Evolutionary conservation across 495 filamentous ascomycete genomes (phyloP).

Genomic region (Neurospora pannonica): DNA sequence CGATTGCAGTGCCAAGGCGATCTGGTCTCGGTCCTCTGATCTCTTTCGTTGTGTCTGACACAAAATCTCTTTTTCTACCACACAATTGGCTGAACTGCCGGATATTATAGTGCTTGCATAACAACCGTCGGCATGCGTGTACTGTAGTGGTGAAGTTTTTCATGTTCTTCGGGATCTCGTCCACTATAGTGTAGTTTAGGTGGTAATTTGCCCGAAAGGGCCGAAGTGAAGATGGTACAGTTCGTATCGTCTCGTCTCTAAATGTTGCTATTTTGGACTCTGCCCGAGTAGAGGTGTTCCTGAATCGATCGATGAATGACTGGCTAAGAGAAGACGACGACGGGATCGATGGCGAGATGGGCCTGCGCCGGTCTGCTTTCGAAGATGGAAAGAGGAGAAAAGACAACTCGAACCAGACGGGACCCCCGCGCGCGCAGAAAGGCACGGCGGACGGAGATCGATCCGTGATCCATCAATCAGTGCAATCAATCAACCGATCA

Average conservation of each 20-base stretch:
- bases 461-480: not conserved
- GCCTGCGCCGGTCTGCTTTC: not conserved
- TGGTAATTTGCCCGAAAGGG: not conserved
- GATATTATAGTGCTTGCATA: not conserved
- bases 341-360: not conserved
- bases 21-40: not conserved
- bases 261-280: not conserved
- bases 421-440: not conserved
- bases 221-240: not conserved
- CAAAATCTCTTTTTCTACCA: not conserved
- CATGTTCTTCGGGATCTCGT: not conserved
- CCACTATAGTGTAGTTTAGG: not conserved
- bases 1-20: not conserved
- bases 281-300: not conserved
- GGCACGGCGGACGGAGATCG: not conserved
- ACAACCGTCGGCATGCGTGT: not conserved
- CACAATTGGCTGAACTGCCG: not conserved
- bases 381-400: not conserved
- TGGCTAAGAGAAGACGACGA: not conserved
- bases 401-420: not conserved
- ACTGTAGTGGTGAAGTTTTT: not conserved
- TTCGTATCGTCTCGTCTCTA: not conserved
- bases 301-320: not conserved
- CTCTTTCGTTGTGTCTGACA: not conserved
- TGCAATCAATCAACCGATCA: not conserved